Conservation (phyloP, 176 grass and related monocot genomes). For the Musa itinerans region DNA sequence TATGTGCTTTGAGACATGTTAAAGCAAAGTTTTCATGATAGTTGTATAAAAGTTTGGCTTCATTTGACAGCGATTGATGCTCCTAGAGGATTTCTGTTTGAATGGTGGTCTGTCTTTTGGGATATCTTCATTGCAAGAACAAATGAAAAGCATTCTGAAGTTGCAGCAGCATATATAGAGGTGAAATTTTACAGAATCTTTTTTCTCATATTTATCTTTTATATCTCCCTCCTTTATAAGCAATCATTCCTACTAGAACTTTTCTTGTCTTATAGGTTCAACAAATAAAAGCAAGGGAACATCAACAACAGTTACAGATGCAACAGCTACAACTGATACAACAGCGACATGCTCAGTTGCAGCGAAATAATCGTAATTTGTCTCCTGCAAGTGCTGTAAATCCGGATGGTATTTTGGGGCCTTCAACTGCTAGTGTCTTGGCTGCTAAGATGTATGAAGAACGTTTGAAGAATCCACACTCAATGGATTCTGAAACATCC, state of each 20-base stretch:
- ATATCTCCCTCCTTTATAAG: too few species aligned
- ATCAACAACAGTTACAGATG: conserved; percentile 4
- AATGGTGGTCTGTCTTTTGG: conserved; percentile 99
- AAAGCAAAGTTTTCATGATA: not conserved
- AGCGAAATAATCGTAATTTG: not conserved
- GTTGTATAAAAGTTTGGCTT: conserved; percentile 3
- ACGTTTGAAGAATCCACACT: not conserved
- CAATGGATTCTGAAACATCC: not conserved
- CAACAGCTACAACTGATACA: conserved; percentile 3
- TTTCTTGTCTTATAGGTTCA: not conserved
- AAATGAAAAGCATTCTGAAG: conserved; percentile 95
- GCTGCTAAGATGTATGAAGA: conserved; percentile 9
- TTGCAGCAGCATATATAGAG: conserved; percentile 90
- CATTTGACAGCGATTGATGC: conserved; percentile 82
- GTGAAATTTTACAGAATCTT: conserved; percentile 9
- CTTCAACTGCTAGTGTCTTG: conserved; percentile 1
- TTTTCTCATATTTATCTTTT: too few species aligned
- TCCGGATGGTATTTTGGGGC: not conserved
- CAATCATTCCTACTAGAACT: too few species aligned
- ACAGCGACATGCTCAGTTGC: conserved; percentile 2
- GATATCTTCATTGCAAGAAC: conserved; percentile 97
- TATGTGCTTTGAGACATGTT: not conserved
- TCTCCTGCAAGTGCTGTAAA: not conserved
- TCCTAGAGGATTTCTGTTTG: conserved; percentile 97
- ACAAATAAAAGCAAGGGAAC: conserved; percentile 1